Conservation (phyloP, 2,329 filamentous ascomycete species). For the Aspergillus carbonarius region DNA sequence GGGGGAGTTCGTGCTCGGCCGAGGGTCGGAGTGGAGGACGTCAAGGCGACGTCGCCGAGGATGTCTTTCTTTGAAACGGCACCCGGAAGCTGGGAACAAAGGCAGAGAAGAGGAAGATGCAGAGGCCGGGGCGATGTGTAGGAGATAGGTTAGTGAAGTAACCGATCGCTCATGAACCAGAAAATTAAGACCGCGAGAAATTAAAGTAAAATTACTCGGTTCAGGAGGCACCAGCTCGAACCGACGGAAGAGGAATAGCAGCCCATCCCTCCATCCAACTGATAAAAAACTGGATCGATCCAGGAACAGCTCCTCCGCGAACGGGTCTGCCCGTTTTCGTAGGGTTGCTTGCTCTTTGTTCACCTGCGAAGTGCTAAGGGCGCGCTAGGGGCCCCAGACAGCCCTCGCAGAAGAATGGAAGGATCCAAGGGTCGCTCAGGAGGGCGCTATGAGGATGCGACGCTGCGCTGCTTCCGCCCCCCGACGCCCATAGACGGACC, state of each 20-base stretch:
- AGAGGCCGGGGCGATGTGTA: neutral
- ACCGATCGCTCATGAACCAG: neutral
- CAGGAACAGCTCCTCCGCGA: constrained; percentile 4
- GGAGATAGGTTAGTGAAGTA: constrained; percentile 1
- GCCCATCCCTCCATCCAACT: neutral
- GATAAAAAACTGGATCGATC: neutral
- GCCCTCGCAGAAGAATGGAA: neutral
- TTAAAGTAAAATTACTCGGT: constrained; percentile 5
- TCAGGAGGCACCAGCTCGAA: neutral
- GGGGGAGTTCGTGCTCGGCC: neutral
- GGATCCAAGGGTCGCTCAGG: neutral
- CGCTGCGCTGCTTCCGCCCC: neutral
- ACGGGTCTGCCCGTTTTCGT: constrained; percentile 9
- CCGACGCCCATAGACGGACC: neutral
- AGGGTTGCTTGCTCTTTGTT: neutral
- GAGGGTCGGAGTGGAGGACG: neutral
- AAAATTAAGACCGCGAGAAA: neutral
- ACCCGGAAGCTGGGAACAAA: neutral
- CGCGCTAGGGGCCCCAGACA: constrained; percentile 2
- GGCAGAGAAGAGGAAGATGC: neutral
- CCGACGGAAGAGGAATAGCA: constrained; percentile 12
- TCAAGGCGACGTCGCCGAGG: neutral
- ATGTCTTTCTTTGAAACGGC: constrained; percentile 1
- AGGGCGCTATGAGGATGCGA: neutral
- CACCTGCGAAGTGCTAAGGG: neutral